Evolutionary conservation across 1,284 basidiomycete species (phyloP).

Genomic region (Malassezia yamatoensis): DNA sequence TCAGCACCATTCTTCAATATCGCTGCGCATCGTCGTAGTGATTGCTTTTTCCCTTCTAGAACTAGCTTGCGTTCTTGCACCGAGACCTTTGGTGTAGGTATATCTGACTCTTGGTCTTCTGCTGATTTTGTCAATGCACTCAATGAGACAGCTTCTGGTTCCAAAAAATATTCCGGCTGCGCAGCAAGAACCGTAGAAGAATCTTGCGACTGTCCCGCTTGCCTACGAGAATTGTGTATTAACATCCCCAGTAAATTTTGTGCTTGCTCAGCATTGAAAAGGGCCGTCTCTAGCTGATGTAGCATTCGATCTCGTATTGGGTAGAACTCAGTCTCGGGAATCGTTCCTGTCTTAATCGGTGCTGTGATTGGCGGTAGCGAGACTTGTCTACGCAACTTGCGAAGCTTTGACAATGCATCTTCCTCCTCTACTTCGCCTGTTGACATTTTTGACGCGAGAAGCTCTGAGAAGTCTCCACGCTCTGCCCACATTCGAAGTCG

Average conservation of each 20-base stretch:
- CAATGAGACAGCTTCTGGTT: constrained; percentile 12
- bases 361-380: not conserved
- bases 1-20: constrained; percentile 24
- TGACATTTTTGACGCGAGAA: constrained; percentile 12
- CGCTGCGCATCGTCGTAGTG: constrained; percentile 22
- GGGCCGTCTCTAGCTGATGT: constrained; percentile 25
- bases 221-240: constrained; percentile 16
- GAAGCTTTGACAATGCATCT: not conserved
- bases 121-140: not conserved
- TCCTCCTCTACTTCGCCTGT: not conserved
- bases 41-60: constrained; percentile 22
- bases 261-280: constrained; percentile 33
- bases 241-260: constrained; percentile 34
- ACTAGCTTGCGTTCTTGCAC: constrained; percentile 21
- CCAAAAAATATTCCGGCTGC: constrained; percentile 15
- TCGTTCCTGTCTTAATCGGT: constrained; percentile 19
- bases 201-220: constrained; percentile 2
- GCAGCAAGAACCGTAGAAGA: constrained; percentile 3
- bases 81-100: constrained; percentile 9
- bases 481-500: constrained; percentile 31
- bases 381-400: not conserved
- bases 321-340: constrained; percentile 29
- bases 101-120: constrained; percentile 13
- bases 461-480: constrained; percentile 31
- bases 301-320: constrained; percentile 25